Base-by-base conservation (phyloP, 768 basidiomycete genomes). In the Saitozyma sp. region DNA sequence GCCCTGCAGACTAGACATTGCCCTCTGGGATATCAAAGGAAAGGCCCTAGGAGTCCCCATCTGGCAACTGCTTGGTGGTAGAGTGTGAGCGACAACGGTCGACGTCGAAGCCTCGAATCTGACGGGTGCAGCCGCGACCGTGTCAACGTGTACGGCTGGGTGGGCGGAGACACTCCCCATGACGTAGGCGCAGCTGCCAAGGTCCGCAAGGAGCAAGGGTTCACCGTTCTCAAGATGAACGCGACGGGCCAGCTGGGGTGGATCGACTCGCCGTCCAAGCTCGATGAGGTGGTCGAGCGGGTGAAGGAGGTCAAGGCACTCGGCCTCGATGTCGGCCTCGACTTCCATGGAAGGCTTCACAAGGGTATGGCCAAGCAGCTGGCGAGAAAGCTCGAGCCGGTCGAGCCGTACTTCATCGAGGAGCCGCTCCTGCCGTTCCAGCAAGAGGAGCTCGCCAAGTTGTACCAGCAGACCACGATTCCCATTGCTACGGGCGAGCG, bases 31-130 rank as follows among this genome's bases (percentile, higher is more conserved):
- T 69, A 87, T 89, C 78, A 89, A 89, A 66, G 89, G 89, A 16
- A 88, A 88, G 79, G 86, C 85, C 39, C 82, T 89, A 1, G 87
- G 87, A 41, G 88, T 86, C 0, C 81, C 81, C 3, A 78, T 88
- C 1, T 88, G 85, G 83, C 84, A 87, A 75, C 81, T 90, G 0
- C 82, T 88, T 6, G 88, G 88, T 8, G 88, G 88, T 6, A 86
- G 85, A 72, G 86, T 88, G 17, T 83, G 88, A 54, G 84, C 87
- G 68, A 80, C 82, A 11, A 3, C 6, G 20, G 11, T 40, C 3
- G 6, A 48, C 2, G 46, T 2, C 2, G 14, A 14, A 48, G 46
- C 14, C 14, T 14, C 17, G 6, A 40, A 6, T 7, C 40, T 50
- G 42, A 52, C 43, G 0, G 0, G 8, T 5, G 9, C 43, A 69